Conservation (phyloP, 768 basidiomycete species). For the Boletus subparvulus region DNA sequence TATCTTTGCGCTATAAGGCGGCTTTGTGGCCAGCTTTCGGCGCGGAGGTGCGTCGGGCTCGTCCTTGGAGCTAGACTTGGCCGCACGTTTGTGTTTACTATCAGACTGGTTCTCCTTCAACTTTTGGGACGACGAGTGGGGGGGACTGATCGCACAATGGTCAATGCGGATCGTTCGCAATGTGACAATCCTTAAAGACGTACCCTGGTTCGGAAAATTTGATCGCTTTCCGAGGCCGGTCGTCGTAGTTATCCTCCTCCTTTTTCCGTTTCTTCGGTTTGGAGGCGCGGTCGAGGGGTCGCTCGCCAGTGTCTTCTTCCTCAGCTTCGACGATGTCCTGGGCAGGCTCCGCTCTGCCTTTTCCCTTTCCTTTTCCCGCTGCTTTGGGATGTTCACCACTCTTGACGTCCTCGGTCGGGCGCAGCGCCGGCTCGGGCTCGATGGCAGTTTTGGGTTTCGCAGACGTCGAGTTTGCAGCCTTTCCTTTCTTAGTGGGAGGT, state of each 20-base stretch:
- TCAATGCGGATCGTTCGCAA: neutral
- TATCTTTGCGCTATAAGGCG: slow-evolving; percentile 10
- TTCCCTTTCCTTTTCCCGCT: neutral
- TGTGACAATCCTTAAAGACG: neutral
- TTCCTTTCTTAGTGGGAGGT: slow-evolving; percentile 20
- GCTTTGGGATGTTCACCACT: neutral
- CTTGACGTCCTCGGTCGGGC: neutral
- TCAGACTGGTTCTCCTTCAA: slow-evolving; percentile 36
- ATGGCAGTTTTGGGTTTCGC: neutral
- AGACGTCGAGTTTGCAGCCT: neutral
- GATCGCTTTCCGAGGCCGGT: slow-evolving; percentile 24
- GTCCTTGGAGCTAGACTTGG: neutral
- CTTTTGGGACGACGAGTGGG: slow-evolving; percentile 26
- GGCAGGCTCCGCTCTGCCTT: neutral
- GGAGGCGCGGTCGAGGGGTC: neutral
- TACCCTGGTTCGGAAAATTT: slow-evolving; percentile 18
- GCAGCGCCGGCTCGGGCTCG: neutral
- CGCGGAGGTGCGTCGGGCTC: neutral
- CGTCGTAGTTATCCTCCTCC: slow-evolving; percentile 20
- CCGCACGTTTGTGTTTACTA: neutral
- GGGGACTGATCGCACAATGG: neutral
- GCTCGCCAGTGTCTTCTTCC: neutral
- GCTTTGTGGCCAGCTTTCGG: neutral
- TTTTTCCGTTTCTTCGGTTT: slow-evolving; percentile 22
- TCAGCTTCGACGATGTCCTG: neutral